A percentile compares a stretch with the other conserved stretches of the same genome.
phyloP scores from a whole-genome alignment of 257 asterid genomes.

The Plantago major region DNA sequence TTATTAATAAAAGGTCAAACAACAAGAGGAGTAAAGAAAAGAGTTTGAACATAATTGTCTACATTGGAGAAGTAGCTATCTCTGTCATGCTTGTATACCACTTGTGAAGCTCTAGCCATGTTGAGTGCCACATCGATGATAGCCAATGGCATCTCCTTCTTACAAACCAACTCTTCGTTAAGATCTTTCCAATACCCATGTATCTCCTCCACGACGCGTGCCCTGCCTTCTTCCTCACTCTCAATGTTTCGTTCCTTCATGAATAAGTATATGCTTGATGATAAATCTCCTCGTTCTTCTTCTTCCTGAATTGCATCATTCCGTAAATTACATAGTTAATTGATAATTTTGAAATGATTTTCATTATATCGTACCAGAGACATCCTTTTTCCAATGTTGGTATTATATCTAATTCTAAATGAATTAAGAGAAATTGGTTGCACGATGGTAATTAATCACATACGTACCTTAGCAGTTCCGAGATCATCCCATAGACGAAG shows the following conservation, averaged over 20 bases:
- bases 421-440: no score
- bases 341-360: no score
- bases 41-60: slow-evolving; percentile 59
- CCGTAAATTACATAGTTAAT: background rate
- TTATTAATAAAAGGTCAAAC: background rate
- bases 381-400: no score
- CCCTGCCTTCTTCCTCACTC: slow-evolving; percentile 45
- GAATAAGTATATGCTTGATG: slow-evolving; percentile 48
- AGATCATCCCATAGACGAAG: slow-evolving; percentile 76
- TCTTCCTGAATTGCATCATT: slow-evolving; percentile 42
- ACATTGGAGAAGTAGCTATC: slow-evolving; percentile 58
- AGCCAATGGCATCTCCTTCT: slow-evolving; percentile 40
- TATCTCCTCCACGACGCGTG: slow-evolving; percentile 35
- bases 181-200: slow-evolving; percentile 48
- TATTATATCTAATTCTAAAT: no score
- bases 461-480: slow-evolving; percentile 56
- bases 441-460: background rate
- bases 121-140: slow-evolving; percentile 52
- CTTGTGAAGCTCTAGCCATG: slow-evolving; percentile 76
- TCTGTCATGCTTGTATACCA: slow-evolving; percentile 67
- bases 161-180: slow-evolving; percentile 38
- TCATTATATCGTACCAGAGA: no score
- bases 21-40: slow-evolving; percentile 61
- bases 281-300: slow-evolving; percentile 65
- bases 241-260: slow-evolving; percentile 44